Evolutionary conservation across 2,329 filamentous ascomycete species (phyloP).

Genomic region (Cadophora sp.): DNA sequence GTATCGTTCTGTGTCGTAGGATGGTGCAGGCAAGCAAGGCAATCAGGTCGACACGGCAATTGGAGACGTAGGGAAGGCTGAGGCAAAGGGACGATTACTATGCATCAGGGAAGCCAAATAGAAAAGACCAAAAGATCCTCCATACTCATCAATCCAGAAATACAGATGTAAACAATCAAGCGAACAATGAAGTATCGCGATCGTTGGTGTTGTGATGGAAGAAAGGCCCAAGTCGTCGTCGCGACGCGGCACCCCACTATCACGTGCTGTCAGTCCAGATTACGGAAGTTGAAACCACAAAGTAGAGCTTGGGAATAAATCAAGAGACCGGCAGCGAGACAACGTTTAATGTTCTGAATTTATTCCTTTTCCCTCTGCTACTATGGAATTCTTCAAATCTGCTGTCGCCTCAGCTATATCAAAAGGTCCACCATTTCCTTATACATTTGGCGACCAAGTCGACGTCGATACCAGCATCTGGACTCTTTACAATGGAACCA

Average conservation of each 20-base stretch:
- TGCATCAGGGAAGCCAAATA: not conserved
- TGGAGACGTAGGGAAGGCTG: not conserved
- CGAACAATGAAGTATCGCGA: not conserved
- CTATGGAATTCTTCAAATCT: conserved; percentile 98
- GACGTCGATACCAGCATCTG: conserved; percentile 94
- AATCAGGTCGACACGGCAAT: not conserved
- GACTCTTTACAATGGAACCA: conserved; percentile 94
- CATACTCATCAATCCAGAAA: not conserved
- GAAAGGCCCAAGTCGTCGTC: not conserved
- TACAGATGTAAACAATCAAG: not conserved
- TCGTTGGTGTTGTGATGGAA: not conserved
- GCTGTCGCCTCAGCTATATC: conserved; percentile 96
- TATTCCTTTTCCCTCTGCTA: conserved; percentile 6
- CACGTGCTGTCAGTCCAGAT: not conserved
- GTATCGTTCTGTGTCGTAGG: not conserved
- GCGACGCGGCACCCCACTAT: conserved; percentile 8
- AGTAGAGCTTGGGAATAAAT: not conserved
- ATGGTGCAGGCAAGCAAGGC: not conserved
- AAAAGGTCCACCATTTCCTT: conserved; percentile 91
- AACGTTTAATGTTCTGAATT: not conserved
- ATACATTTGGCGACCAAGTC: conserved; percentile 89
- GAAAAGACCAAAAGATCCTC: not conserved
- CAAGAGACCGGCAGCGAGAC: not conserved
- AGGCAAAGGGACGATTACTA: not conserved
- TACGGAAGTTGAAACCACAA: not conserved